Percentiles rank a stretch among this genome's conserved stretches.
Conservation (phyloP, 768 basidiomycete species). For the Boletus subcaerulescens region DNA sequence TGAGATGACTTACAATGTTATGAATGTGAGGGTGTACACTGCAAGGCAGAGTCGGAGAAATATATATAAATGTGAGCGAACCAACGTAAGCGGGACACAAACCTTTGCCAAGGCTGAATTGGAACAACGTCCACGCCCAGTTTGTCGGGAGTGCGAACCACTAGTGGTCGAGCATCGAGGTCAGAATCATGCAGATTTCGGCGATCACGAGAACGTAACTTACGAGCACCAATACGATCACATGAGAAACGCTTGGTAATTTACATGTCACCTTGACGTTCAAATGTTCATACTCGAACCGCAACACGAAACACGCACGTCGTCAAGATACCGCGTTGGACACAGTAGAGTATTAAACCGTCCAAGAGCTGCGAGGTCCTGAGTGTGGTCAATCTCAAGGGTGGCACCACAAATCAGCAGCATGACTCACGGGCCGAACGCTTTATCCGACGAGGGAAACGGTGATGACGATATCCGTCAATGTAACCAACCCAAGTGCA, state of each 20-base stretch:
- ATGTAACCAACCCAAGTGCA: constrained; percentile 12
- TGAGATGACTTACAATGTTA: constrained; percentile 7
- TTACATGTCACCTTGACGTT: not conserved
- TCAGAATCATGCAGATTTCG: too few relatives aligned
- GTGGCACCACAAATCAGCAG: not conserved
- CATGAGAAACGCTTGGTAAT: constrained; percentile 3
- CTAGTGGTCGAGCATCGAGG: not conserved
- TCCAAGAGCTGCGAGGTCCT: constrained; percentile 9
- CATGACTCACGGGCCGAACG: constrained; percentile 3
- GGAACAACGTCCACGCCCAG: constrained; percentile 10
- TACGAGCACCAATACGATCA: constrained; percentile 7
- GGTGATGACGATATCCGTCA: constrained; percentile 17
- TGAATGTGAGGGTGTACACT: constrained; percentile 18
- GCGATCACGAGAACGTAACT: not conserved
- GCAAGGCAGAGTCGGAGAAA: not conserved
- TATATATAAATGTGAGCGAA: not conserved
- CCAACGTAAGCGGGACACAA: not conserved
- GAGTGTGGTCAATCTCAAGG: not conserved
- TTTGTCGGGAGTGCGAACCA: constrained; percentile 5
- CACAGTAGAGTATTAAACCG: constrained; percentile 6
- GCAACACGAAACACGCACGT: constrained; percentile 5
- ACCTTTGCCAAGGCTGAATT: constrained; percentile 16
- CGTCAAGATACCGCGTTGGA: constrained; percentile 14
- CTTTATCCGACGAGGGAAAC: constrained; percentile 11
- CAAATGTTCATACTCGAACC: not conserved